A percentile compares a stretch with the other conserved stretches of the same genome.
These are phyloP conservation scores for Tephrocybe sp. DNA, from an alignment of 768 basidiomycete genomes.

Conservation along the genomic window DNA sequence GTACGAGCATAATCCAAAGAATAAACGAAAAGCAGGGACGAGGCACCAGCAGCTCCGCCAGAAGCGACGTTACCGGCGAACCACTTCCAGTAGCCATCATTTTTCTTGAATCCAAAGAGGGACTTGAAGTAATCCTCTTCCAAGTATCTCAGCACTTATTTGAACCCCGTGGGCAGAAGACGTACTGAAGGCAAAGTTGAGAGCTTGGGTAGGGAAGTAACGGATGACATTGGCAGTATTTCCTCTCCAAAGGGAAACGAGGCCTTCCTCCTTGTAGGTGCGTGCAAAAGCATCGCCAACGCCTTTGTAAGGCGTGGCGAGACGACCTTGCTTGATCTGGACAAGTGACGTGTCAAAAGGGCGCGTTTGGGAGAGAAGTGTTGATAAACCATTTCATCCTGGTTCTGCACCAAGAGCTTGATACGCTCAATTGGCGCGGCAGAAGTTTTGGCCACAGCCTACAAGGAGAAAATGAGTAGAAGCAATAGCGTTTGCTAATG, in stretches of 20 bases:
- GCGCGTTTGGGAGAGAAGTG: neutral
- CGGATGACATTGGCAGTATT: slow-evolving; percentile 99
- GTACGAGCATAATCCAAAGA: slow-evolving; percentile 99
- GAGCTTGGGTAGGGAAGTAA: slow-evolving; percentile 99
- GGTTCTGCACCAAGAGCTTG: slow-evolving; percentile 97
- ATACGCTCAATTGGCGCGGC: slow-evolving; percentile 99
- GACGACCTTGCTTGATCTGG: slow-evolving; percentile 99
- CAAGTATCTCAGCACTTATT: slow-evolving; percentile 9
- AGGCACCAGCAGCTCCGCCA: slow-evolving; percentile 99
- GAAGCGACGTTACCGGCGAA: slow-evolving; percentile 97
- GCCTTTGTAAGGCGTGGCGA: slow-evolving; percentile 95
- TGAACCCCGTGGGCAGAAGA: neutral
- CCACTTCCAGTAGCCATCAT: slow-evolving; percentile 97
- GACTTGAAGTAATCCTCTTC: slow-evolving; percentile 99
- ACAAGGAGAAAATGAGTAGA: slow-evolving; percentile 16
- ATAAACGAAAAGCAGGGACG: slow-evolving; percentile 98
- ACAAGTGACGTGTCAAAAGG: slow-evolving; percentile 33
- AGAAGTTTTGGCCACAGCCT: slow-evolving; percentile 98
- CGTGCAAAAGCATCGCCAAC: slow-evolving; percentile 88
- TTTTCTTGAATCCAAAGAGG: slow-evolving; percentile 97
- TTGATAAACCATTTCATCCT: slow-evolving; percentile 96
- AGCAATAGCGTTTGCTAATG: neutral
- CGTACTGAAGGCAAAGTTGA: slow-evolving; percentile 99
- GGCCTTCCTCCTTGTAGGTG: slow-evolving; percentile 94
- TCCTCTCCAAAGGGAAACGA: slow-evolving; percentile 96